Evolutionary conservation across 768 basidiomycete genomes (phyloP), one percentile per base, ranked within the genome.

Genomic region (Solioccasus polychromus): DNA sequence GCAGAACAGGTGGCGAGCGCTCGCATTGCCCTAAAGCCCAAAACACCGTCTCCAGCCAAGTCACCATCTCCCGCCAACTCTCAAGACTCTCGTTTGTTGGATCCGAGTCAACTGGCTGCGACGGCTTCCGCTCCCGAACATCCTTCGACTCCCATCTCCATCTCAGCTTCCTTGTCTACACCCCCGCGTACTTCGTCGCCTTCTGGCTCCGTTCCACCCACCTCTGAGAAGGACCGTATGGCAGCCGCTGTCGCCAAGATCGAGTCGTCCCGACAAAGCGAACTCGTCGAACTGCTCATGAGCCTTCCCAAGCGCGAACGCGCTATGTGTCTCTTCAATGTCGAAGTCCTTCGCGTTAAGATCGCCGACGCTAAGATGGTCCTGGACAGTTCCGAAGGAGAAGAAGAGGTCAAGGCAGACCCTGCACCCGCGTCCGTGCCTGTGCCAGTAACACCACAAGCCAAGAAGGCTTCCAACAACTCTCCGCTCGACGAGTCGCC

Each of bases 81-180:
- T 6, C 86, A 86, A 51, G 85, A 87, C 62, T 88, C 88, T 1
- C 75, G 80, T 24, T 64, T 82, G n/a, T 69, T 85, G 23, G 84
- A 87, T 52, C 75, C 79, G 6, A 78, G 73, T 44, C 73, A 78
- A 7, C 65, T 80, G 19, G 78, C 78, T 51, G 85, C 87, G 2
- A 89, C 87, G 4, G 90, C 89, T 3, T 88, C 86, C 39, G 89
- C 89, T n/a, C 90, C 90, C 0, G 90, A 92, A 58, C 89, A 91
- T 50, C 90, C 90, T 0, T 88, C 85, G 7, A 92, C 90, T 0
- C 90, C 90, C 2, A 79, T 92, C 11, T 91, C 89, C 2, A 74
- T 88, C 47, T 80, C 80, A 46, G 79, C 82, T 0, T 83, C 85
- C 1, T 61, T 87, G n/a, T 82, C 84, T 25, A 88, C 87, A 0